Base-by-base conservation (phyloP, 306 rosid genomes). In the Hippophae rhamnoides region DNA sequence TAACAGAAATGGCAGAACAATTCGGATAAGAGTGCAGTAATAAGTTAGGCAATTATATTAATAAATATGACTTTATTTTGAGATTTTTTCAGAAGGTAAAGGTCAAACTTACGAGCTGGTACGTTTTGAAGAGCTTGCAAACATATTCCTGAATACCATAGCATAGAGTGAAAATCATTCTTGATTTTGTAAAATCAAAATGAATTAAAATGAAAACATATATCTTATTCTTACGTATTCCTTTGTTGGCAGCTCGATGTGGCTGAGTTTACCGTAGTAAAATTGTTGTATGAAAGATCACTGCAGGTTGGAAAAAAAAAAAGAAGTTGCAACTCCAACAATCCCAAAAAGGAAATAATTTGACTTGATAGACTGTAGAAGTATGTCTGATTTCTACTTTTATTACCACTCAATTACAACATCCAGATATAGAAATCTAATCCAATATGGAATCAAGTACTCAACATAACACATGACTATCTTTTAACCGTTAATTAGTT, bases 271-370 rank as follows among this genome's bases (percentile, higher is more conserved):
- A 0, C 10, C 1, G 57, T 23, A 54, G 67, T 72, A 63, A 87
- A 66, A 56, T 74, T 72, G 74, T 87, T 87, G 44, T 72, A 79
- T 38, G 89, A 80, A 55, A 86, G 64, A 62, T 81, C 87, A 11
- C 82, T 83, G 72, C 11, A n/a, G 13, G 23, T 18, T 18, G 23
- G 23, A 18, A 18, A 18, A 18, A 18, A 18, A 18, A 64, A 49
- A 43, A 58, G 7, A 56, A 10, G 42, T 54, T 61, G 61, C 8
- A 52, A 54, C 23, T 43, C 47, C 38, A 14, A n/a, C 54, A 46
- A 2, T 53, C 69, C 46, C 64, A 27, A 59, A 54, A 38, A 54
- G 3, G 38, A 23, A 50, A 47, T 31, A 48, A 8, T 25, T 23
- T 18, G 0, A 42, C 1, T 18, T 18, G 23, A 18, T 18, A 18